phyloP scores from a whole-genome alignment of 1,284 basidiomycete genomes.

The Malassezia arunalokei region DNA sequence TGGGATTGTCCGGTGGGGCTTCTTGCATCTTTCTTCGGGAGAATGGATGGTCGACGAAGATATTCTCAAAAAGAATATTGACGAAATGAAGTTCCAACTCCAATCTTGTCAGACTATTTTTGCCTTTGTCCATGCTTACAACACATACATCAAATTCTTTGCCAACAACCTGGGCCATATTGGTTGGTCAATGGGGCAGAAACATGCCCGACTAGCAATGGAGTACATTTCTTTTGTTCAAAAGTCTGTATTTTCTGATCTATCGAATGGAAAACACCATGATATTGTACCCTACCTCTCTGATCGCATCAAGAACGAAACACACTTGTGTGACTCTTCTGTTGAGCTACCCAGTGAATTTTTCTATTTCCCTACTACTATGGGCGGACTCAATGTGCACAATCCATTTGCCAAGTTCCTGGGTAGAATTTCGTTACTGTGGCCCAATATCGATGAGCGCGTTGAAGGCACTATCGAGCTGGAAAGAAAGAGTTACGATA shows the following conservation, averaged over 20 bases:
- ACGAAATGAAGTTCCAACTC: background rate
- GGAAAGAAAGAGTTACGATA: background rate
- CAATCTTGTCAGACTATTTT: background rate
- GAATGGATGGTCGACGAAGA: slow-evolving; percentile 1
- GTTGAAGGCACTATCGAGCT: background rate
- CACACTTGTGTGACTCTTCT: background rate
- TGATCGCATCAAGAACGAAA: background rate
- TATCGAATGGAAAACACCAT: background rate
- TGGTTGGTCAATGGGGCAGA: background rate
- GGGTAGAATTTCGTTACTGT: too few species aligned
- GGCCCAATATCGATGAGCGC: background rate
- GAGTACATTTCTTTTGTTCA: background rate
- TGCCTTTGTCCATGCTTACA: slow-evolving; percentile 3
- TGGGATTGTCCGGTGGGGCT: slow-evolving; percentile 1
- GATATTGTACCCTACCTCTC: background rate
- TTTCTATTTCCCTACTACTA: background rate
- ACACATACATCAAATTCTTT: slow-evolving; percentile 3
- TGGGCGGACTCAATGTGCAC: background rate
- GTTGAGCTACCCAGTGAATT: background rate
- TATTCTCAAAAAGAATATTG: background rate
- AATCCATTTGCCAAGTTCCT: background rate
- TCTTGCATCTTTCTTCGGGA: background rate
- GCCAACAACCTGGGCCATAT: background rate
- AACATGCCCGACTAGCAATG: background rate
- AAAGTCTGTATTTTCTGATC: background rate